These are phyloP conservation scores for Tetradesmus lagerheimii DNA, from an alignment of 139 green algal genomes.

Conservation along the genomic window DNA sequence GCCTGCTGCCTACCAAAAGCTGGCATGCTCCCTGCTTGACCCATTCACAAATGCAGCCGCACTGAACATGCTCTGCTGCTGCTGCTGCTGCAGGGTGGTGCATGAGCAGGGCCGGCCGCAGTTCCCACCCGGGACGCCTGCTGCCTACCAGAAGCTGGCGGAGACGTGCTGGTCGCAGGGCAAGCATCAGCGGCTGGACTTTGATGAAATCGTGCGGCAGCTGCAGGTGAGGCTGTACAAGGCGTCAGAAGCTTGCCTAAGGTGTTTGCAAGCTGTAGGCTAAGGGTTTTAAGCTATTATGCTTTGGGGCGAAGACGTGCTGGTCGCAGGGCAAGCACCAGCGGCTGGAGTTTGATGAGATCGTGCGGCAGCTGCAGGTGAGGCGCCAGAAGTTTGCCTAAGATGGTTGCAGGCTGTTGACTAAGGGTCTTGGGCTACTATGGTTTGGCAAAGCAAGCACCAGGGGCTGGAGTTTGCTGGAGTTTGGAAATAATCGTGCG, in stretches of 20 bases:
- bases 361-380: slow-evolving; percentile 35
- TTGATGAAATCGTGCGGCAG: slow-evolving; percentile 25
- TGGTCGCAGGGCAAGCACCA: background rate
- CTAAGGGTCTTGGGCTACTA: too few relatives aligned
- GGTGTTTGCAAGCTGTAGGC: too few relatives aligned
- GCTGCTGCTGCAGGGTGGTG: slow-evolving; percentile 11
- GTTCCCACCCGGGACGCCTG: slow-evolving; percentile 17
- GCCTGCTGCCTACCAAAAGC: background rate
- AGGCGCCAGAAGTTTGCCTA: too few relatives aligned
- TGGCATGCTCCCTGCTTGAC: background rate
- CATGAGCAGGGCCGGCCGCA: slow-evolving; percentile 1
- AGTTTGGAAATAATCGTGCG: background rate
- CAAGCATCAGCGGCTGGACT: background rate
- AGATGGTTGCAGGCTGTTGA: too few relatives aligned
- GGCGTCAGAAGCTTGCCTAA: too few relatives aligned
- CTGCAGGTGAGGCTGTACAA: slow-evolving; percentile 34
- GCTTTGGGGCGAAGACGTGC: too few relatives aligned
- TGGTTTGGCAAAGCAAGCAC: background rate
- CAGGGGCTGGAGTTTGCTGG: slow-evolving; percentile 17
- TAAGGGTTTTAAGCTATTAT: too few relatives aligned
- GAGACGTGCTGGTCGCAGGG: slow-evolving; percentile 17
- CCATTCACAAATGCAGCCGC: too few relatives aligned
- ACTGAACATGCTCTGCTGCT: background rate
- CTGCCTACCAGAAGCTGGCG: background rate
- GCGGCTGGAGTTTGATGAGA: slow-evolving; percentile 13